phyloP scores from a whole-genome alignment of 768 basidiomycete species.

The Boletellus emodensis region DNA sequence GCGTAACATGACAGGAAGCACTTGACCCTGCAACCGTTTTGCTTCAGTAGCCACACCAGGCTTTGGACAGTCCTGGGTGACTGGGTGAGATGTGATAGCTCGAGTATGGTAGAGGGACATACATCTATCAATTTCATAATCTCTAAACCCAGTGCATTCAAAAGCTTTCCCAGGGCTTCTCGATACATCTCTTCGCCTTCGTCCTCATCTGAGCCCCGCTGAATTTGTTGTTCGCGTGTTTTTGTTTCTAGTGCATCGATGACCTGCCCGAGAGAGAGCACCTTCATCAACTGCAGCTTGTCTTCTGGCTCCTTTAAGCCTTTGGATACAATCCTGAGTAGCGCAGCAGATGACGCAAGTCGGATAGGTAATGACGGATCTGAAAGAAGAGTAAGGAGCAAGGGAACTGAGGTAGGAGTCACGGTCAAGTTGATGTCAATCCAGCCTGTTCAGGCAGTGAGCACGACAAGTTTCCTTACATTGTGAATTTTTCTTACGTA shows the following conservation, averaged over 20 bases:
- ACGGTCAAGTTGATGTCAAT: slow-evolving; percentile 96
- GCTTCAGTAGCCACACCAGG: slow-evolving; percentile 65
- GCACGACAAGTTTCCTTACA: background rate
- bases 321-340: slow-evolving; percentile 83
- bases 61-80: slow-evolving; percentile 51
- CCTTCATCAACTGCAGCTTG: slow-evolving; percentile 85
- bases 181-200: slow-evolving; percentile 88
- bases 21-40: slow-evolving; percentile 54
- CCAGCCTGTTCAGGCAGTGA: slow-evolving; percentile 64
- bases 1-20: slow-evolving; percentile 77
- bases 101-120: slow-evolving; percentile 3
- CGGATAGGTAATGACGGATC: slow-evolving; percentile 77
- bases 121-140: slow-evolving; percentile 83
- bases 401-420: slow-evolving; percentile 80
- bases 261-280: slow-evolving; percentile 80
- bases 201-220: slow-evolving; percentile 67
- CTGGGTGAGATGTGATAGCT: slow-evolving; percentile 2
- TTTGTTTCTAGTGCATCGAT: slow-evolving; percentile 77
- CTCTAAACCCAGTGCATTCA: slow-evolving; percentile 81
- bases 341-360: slow-evolving; percentile 73
- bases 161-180: slow-evolving; percentile 79
- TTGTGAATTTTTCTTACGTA: slow-evolving; percentile 40
- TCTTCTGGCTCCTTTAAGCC: slow-evolving; percentile 89
- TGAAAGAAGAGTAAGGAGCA: slow-evolving; percentile 80
- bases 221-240: slow-evolving; percentile 62